These are phyloP conservation scores for Gymnopus androsaceus DNA, from an alignment of 1,284 basidiomycete genomes.

Conservation along the genomic window DNA sequence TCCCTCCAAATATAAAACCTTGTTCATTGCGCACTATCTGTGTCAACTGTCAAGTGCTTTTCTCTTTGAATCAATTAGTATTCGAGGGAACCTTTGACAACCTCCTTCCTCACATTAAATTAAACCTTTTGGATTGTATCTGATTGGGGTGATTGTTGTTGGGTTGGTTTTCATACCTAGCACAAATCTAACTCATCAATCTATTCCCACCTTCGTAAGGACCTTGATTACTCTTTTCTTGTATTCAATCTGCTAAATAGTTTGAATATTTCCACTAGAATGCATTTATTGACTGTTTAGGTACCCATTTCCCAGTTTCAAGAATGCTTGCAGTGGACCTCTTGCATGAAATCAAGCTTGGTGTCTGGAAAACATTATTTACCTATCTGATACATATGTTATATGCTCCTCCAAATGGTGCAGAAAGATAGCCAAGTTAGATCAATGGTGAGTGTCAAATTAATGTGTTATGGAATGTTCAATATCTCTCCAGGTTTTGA, in stretches of 20 bases:
- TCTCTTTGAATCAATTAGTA: too few species aligned
- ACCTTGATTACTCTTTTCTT: not conserved
- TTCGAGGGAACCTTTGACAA: too few species aligned
- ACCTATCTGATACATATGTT: constrained; percentile 37
- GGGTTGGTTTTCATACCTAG: too few species aligned
- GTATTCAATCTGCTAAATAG: not conserved
- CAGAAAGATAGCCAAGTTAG: constrained; percentile 3
- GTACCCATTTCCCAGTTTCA: constrained; percentile 28
- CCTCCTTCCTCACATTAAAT: too few species aligned
- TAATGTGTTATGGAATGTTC: not conserved
- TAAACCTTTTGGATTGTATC: too few species aligned
- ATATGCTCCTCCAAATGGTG: constrained; percentile 15
- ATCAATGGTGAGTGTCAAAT: constrained; percentile 1
- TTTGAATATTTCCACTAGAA: constrained; percentile 26
- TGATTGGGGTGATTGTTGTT: too few species aligned
- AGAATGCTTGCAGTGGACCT: constrained; percentile 35
- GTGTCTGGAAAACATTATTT: constrained; percentile 37
- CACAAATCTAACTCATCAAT: too few species aligned
- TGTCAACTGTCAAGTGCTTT: too few species aligned
- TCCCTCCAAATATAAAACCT: too few species aligned
- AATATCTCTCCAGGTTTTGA: constrained; percentile 22
- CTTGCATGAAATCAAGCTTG: constrained; percentile 40
- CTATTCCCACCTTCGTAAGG: constrained; percentile 5
- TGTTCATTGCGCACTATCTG: too few species aligned
- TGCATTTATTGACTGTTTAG: constrained; percentile 30